Evolutionary conservation across 2,329 filamentous ascomycete species (phyloP).

Genomic region (Diatrype stigma): DNA sequence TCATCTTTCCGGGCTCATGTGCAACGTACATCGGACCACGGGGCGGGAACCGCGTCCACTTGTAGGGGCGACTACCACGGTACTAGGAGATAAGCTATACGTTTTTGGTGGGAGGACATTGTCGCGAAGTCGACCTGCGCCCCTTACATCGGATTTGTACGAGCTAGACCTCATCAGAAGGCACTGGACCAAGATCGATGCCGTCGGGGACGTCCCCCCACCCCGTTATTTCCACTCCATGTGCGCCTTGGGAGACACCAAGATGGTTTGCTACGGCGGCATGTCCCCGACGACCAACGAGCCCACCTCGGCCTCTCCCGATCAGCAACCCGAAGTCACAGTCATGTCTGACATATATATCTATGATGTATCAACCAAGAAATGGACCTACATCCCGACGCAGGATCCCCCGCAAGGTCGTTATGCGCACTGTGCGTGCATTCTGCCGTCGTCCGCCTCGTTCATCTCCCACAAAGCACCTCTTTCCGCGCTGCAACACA

Average conservation of each 20-base stretch:
- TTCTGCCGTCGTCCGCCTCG: constrained; percentile 80
- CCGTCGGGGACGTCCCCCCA: constrained; percentile 78
- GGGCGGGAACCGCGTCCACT: constrained; percentile 86
- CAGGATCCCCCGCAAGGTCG: constrained; percentile 84
- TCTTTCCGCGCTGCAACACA: constrained; percentile 83
- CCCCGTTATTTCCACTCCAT: constrained; percentile 97
- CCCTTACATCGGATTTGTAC: constrained; percentile 85
- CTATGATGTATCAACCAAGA: constrained; percentile 77
- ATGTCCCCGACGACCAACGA: constrained; percentile 77
- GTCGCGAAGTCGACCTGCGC: constrained; percentile 73
- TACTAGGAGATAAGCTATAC: constrained; percentile 92
- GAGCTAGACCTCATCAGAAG: constrained; percentile 86
- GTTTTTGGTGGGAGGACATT: constrained; percentile 91
- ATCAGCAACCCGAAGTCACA: constrained; percentile 78
- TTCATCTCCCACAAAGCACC: constrained; percentile 84
- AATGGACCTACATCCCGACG: constrained; percentile 80
- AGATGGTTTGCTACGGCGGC: constrained; percentile 95
- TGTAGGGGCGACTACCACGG: constrained; percentile 91
- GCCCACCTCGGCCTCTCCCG: constrained; percentile 42
- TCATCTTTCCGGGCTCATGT: constrained; percentile 64
- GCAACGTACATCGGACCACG: constrained; percentile 77
- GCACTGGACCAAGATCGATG: constrained; percentile 89
- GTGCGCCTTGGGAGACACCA: constrained; percentile 88
- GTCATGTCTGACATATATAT: constrained; percentile 99
- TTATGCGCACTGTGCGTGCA: constrained; percentile 93